Evolutionary conservation across 139 green algal genomes (phyloP).

Genomic region (Closterium sp.): DNA sequence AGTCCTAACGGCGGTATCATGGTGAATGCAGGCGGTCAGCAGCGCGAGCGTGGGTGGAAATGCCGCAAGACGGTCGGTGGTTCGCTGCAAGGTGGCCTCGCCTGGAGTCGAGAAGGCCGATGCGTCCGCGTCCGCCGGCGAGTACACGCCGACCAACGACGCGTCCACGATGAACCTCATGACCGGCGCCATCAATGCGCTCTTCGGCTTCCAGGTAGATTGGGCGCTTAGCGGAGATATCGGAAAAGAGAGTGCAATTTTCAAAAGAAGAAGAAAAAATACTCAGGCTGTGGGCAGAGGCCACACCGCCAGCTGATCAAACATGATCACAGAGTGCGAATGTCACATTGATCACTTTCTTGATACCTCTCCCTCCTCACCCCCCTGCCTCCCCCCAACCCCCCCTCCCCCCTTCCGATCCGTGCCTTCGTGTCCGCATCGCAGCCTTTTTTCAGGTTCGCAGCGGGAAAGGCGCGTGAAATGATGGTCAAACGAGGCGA

Average conservation of each 20-base stretch:
- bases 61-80: not conserved
- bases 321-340: no score
- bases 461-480: constrained; percentile 36
- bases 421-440: not conserved
- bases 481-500: constrained; percentile 74
- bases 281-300: no score
- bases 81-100: not conserved
- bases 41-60: not conserved
- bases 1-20: not conserved
- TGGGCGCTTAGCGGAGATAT: constrained; percentile 7
- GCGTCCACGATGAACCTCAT: not conserved
- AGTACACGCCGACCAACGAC: not conserved
- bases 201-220: constrained; percentile 43
- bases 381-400: not conserved
- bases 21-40: not conserved
- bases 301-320: not conserved
- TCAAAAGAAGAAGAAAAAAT: not conserved
- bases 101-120: not conserved
- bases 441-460: constrained; percentile 43
- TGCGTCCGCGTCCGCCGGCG: not conserved
- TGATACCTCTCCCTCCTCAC: not conserved
- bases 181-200: constrained; percentile 24
- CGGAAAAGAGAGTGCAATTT: constrained; percentile 6
- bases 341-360: no score
- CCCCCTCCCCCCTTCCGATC: not conserved